phyloP scores from a whole-genome alignment of 176 grass and related monocot genomes.

The Ananas comosus region DNA sequence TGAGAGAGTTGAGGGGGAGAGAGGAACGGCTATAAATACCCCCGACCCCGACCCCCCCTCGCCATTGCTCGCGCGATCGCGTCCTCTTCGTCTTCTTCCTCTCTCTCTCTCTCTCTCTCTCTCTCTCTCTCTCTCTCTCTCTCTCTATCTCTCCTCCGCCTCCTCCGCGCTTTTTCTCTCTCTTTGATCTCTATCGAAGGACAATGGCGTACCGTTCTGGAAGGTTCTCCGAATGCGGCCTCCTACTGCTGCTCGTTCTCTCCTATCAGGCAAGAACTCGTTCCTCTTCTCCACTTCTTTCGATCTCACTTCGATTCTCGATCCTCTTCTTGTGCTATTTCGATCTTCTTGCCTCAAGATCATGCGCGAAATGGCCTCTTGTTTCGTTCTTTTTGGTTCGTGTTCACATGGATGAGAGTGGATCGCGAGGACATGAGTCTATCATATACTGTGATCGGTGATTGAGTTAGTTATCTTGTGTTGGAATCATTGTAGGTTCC shows the following conservation, averaged over 20 bases:
- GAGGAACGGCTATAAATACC: background rate
- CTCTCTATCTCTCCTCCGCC: background rate
- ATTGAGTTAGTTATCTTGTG: too few species aligned
- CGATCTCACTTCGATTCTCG: background rate
- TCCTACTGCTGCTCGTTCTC: background rate
- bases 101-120: background rate
- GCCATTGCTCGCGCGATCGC: background rate
- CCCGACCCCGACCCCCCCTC: background rate
- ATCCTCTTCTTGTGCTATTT: background rate
- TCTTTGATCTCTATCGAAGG: background rate
- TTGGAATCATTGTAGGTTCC: too few species aligned
- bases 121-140: background rate
- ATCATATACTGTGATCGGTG: too few species aligned
- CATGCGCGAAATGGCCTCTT: background rate
- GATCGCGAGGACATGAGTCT: too few species aligned
- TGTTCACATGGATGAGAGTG: too few species aligned
- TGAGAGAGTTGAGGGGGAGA: background rate
- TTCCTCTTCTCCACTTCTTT: background rate
- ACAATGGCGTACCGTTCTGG: background rate
- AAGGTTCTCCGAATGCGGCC: background rate
- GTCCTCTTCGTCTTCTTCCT: background rate
- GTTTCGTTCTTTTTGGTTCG: background rate
- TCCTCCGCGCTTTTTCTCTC: background rate
- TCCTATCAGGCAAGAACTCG: background rate
- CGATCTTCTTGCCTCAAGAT: background rate